Evolutionary conservation across 2,329 filamentous ascomycete genomes (phyloP).

Genomic region (Trichoderma sp.): DNA sequence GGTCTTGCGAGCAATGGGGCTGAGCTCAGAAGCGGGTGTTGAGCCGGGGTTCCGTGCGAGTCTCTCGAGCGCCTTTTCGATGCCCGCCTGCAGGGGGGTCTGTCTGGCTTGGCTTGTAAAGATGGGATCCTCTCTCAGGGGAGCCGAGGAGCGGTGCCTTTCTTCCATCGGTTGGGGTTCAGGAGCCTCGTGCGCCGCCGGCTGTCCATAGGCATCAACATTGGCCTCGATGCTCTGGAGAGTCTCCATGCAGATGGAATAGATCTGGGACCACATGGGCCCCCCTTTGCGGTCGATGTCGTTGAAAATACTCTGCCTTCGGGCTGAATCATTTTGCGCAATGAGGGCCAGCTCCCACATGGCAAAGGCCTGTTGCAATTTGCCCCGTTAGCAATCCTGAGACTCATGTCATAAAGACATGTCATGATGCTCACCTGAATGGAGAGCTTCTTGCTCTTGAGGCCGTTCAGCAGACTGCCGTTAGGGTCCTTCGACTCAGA

Average conservation of each 20-base stretch:
- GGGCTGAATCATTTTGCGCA: slow-evolving; percentile 70
- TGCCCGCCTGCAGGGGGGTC: slow-evolving; percentile 46
- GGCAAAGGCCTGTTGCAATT: slow-evolving; percentile 66
- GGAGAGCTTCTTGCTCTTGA: slow-evolving; percentile 80
- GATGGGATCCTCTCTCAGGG: slow-evolving; percentile 50
- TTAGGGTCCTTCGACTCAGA: slow-evolving; percentile 88
- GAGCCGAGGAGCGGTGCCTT: slow-evolving; percentile 44
- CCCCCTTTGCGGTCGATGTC: slow-evolving; percentile 84
- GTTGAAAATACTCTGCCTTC: slow-evolving; percentile 78
- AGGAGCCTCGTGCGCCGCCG: slow-evolving; percentile 40
- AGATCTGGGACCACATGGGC: slow-evolving; percentile 79
- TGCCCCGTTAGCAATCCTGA: neutral
- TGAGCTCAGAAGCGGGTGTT: slow-evolving; percentile 52
- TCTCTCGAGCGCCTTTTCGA: slow-evolving; percentile 51
- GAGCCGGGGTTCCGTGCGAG: slow-evolving; percentile 52
- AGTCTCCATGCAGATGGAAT: slow-evolving; percentile 67
- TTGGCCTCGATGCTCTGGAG: slow-evolving; percentile 68
- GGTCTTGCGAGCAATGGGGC: slow-evolving; percentile 54
- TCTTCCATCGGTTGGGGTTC: slow-evolving; percentile 38
- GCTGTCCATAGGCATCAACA: slow-evolving; percentile 63
- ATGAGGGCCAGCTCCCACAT: slow-evolving; percentile 90
- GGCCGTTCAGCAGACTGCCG: slow-evolving; percentile 79
- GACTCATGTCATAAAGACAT: neutral
- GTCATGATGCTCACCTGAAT: slow-evolving; percentile 60
- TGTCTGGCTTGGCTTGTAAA: slow-evolving; percentile 46